phyloP scores from a whole-genome alignment of 2,329 filamentous ascomycete genomes.

The Apiospora rasikravindrae region DNA sequence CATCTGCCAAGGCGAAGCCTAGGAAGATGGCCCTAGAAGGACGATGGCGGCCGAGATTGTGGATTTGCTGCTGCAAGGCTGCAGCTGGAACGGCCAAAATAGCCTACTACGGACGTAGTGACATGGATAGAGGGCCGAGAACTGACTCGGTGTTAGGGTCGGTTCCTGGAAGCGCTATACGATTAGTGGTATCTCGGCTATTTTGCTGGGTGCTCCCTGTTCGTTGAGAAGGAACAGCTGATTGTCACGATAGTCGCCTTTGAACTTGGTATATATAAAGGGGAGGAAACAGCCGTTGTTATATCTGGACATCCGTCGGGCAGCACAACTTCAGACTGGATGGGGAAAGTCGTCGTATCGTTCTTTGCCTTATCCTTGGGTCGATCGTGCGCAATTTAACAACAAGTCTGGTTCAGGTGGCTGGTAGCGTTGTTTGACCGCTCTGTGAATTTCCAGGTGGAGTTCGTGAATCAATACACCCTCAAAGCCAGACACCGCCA shows the following conservation, averaged over 20 bases:
- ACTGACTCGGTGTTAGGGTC: neutral
- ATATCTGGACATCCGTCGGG: neutral
- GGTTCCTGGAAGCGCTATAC: neutral
- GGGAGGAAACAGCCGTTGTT: neutral
- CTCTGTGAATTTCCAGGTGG: neutral
- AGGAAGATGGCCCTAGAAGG: neutral
- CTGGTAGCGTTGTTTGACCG: conserved; percentile 9
- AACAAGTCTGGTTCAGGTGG: conserved; percentile 11
- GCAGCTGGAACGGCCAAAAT: neutral
- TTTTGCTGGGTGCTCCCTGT: neutral
- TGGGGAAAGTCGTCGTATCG: neutral
- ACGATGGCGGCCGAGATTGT: conserved; percentile 9
- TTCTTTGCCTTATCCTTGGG: neutral
- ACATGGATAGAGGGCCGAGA: neutral
- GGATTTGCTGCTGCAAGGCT: neutral
- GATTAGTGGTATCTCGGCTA: neutral
- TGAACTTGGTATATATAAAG: neutral
- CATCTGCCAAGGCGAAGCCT: neutral
- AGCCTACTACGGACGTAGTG: neutral
- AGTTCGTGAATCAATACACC: neutral
- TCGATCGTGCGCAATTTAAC: neutral
- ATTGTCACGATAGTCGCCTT: neutral
- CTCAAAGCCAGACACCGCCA: neutral
- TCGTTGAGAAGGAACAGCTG: neutral
- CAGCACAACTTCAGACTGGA: neutral